Evolutionary conservation across 352 stramenopile species (phyloP), one percentile per base, ranked within the genome.

Genomic region (Pilasporangium apinafurcum): DNA sequence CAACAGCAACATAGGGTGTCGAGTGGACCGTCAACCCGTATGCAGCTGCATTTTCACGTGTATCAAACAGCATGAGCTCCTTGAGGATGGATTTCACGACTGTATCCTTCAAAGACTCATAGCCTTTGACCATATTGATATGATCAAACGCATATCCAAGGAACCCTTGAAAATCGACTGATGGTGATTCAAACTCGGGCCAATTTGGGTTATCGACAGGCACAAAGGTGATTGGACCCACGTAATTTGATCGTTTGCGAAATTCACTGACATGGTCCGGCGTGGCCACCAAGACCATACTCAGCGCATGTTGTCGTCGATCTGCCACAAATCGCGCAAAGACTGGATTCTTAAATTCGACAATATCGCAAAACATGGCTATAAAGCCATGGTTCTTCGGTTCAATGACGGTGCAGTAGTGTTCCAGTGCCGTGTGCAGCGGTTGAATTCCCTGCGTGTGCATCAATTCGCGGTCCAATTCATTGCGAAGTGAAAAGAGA

Each of bases 91-190:
- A 82, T 39, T 84, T 86, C 37, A 79, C 60, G 17, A 90, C 75
- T 0, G 74, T 83, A 26, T 82, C 53, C 13, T 83, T 71, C 14
- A 88, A 57, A 8, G 50, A 43, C 20, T 87, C 68, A 42, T 82
- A 86, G 2, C 75, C 74, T 1, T 55, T 45, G 2, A 78, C 56
- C 50, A 88, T 73, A 16, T 51, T 59, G 8, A 80, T 64, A 29
- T 82, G 68, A 40, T 91, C 70, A 36, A 84, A 86, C 0, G 72
- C 73, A 43, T 91, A 91, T 8, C 78, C 72, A n/a, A 86, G 48
- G 33, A 82, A 91, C 3, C 78, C 74, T 0, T 60, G 62, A 22
- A 53, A 59, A 27, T 62, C 38, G 2, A 83, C 51, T 5, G 32
- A 38, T 0, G 65, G 64, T 1, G 73, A 52, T 5, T 76, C 65